Evolutionary conservation across 2,329 filamentous ascomycete species (phyloP).

Genomic region (Hypoxylon sp.): DNA sequence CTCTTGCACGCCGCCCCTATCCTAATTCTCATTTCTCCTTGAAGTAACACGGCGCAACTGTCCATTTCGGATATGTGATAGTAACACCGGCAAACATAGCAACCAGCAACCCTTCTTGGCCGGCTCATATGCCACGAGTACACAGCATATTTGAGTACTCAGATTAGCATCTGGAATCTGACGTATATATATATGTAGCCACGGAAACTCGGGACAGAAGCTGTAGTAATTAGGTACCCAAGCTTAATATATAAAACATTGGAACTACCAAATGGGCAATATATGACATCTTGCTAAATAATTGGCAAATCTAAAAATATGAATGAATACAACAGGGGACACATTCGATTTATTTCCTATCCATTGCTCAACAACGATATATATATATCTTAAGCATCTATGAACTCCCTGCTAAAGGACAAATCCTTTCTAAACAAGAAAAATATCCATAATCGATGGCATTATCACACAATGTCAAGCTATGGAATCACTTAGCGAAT

Average conservation of each 20-base stretch:
- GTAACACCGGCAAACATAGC: conserved; percentile 29
- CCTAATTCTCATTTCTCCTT: conserved; percentile 6
- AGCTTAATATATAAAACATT: background rate
- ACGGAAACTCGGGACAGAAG: background rate
- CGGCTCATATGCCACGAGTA: conserved; percentile 4
- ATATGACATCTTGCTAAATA: background rate
- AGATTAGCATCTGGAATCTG: background rate
- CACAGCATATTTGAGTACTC: background rate
- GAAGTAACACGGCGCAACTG: conserved; percentile 11
- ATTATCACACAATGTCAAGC: background rate
- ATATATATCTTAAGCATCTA: background rate
- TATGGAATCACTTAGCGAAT: background rate
- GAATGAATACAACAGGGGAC: background rate
- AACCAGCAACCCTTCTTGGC: conserved; percentile 12
- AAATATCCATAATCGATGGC: background rate
- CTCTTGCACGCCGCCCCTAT: background rate
- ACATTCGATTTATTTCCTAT: background rate
- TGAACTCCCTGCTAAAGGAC: background rate
- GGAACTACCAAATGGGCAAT: background rate
- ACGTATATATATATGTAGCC: background rate
- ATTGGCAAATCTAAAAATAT: background rate
- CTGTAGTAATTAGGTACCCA: background rate
- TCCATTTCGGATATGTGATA: conserved; percentile 15
- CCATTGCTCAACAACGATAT: background rate
- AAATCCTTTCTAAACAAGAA: background rate